Evolutionary conservation across 805 yeast species (phyloP).

Genomic region (Saturnispora ahearnii): DNA sequence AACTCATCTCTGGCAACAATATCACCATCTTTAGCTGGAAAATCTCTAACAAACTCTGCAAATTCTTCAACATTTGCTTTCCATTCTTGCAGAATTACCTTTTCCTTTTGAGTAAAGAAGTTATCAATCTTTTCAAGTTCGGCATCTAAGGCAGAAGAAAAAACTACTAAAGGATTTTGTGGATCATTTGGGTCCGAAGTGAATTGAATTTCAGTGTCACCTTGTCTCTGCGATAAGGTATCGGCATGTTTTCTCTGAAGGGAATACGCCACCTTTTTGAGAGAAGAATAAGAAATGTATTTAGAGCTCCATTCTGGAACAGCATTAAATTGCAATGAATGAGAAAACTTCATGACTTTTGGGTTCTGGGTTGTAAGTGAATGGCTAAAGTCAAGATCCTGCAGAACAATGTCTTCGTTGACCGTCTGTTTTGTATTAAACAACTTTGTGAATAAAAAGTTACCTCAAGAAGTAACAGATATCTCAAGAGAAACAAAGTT

Average conservation of each 20-base stretch:
- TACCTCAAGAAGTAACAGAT: background rate
- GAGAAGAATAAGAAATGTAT: slow-evolving; percentile 80
- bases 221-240: slow-evolving; percentile 18
- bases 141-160: slow-evolving; percentile 61
- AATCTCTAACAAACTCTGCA: slow-evolving; percentile 45
- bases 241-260: slow-evolving; percentile 56
- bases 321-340: slow-evolving; percentile 90
- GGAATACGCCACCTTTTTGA: slow-evolving; percentile 76
- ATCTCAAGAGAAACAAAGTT: background rate
- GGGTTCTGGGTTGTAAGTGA: background rate
- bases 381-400: slow-evolving; percentile 2
- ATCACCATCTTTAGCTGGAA: slow-evolving; percentile 17
- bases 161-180: slow-evolving; percentile 47
- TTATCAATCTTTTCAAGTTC: slow-evolving; percentile 70
- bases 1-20: slow-evolving; percentile 13
- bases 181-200: slow-evolving; percentile 26
- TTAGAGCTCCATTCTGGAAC: slow-evolving; percentile 97
- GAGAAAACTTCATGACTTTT: slow-evolving; percentile 77
- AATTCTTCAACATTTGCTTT: slow-evolving; percentile 54
- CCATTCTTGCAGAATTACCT: slow-evolving; percentile 42
- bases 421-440: background rate
- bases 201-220: slow-evolving; percentile 24
- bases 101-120: slow-evolving; percentile 64
- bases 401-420: background rate
- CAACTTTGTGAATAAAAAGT: background rate